Base-by-base conservation (phyloP, 257 asterid species). In the Solanum neorickii region DNA sequence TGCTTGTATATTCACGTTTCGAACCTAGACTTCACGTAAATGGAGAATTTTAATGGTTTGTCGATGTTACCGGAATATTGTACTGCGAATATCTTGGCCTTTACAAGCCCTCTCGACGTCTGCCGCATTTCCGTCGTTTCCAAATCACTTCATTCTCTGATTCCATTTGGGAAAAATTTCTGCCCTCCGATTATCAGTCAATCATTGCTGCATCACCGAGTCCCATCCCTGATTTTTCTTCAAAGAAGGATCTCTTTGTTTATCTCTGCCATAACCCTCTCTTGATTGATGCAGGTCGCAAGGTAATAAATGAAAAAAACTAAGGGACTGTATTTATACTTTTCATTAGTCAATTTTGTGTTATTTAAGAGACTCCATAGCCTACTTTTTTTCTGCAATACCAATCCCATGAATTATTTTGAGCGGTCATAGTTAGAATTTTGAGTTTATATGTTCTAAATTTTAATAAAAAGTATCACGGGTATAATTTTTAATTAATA, bases 281-380 rank as follows among this genome's bases (percentile, higher is more conserved):
- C 70, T 70, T 86, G 6, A 86, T 86, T 60, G 88, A 76, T 27
- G 88, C n/a, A 23, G 88, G 37, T 25, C 69, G 49, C 78, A 76
- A 76, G 65, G 65, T 56, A 56, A 56, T 56, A 18, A 56, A 56
- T 56, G 11, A 56, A 56, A 56, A 56, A 56, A 56, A 11, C 5
- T 56, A 18, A 56, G 7, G 65, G 5, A 18, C 18, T 7, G n/a
- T 56, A 56, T 18, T 56, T 56, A 18, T 56, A 7, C 11, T 56
- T 56, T 56, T 7, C 3, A 56, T 56, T 18, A 52, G 60, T 52
- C 60, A 49, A 49, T 49, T 49, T 15, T 2, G 11, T 52, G 62
- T 52, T 52, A 52, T 52, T 7, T 52, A 16, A 52, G 65, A 56
- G n/a, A 56, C 5, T 15, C 21, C 60, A 49, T 49, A 49, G 60